A percentile compares a stretch with the other conserved stretches of the same genome.
phyloP scores from a whole-genome alignment of 164 flowering plant species.

The Vitis labrusca region DNA sequence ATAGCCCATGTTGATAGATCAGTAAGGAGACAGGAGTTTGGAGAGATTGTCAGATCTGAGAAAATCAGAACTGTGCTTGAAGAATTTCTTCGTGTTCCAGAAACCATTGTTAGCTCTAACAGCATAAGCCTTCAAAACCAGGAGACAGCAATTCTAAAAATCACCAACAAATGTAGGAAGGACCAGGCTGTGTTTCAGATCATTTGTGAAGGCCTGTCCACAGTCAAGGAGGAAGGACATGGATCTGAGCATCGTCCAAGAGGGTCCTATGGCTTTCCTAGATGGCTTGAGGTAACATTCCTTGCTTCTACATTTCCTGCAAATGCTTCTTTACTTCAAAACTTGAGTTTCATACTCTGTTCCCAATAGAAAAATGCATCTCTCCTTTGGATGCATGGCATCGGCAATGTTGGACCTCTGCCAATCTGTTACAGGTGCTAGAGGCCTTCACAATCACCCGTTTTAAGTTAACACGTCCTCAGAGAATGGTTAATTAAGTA shows the following conservation, averaged over 20 bases:
- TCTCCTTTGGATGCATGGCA: neutral
- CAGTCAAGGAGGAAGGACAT: slow-evolving; percentile 55
- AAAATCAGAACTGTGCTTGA: slow-evolving; percentile 46
- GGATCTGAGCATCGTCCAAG: slow-evolving; percentile 44
- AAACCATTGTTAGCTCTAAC: slow-evolving; percentile 64
- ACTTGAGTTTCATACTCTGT: neutral
- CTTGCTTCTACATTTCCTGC: neutral
- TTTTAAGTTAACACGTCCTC: neutral
- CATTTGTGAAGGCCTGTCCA: slow-evolving; percentile 62
- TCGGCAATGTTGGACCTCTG: neutral
- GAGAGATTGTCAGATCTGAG: slow-evolving; percentile 59
- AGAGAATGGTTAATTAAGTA: too few relatives aligned
- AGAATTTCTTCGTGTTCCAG: slow-evolving; percentile 64
- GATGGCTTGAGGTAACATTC: slow-evolving; percentile 88
- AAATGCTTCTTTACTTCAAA: neutral
- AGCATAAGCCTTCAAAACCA: slow-evolving; percentile 70
- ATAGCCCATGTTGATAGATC: slow-evolving; percentile 81
- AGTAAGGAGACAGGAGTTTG: slow-evolving; percentile 72
- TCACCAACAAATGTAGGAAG: slow-evolving; percentile 62
- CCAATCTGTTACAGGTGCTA: neutral
- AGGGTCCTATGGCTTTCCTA: slow-evolving; percentile 86
- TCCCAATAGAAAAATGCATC: neutral
- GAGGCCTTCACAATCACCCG: neutral
- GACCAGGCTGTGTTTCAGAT: slow-evolving; percentile 60
- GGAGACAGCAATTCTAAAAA: slow-evolving; percentile 52